Evolutionary conservation across 1,284 basidiomycete species (phyloP).

Genomic region (Ganoderma multipileum): DNA sequence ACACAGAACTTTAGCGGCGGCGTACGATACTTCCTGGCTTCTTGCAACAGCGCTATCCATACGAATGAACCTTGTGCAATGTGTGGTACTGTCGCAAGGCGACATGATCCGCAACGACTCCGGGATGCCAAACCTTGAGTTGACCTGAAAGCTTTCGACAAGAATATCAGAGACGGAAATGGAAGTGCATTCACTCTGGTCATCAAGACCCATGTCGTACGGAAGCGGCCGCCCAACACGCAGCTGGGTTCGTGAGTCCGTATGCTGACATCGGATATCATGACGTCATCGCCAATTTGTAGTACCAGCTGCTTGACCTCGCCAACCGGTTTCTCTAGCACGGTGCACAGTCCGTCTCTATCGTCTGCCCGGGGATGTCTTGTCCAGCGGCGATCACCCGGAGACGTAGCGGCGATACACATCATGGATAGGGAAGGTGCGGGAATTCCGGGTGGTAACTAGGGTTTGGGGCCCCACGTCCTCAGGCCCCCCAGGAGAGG

Average conservation of each 20-base stretch:
- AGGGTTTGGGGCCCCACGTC: background rate
- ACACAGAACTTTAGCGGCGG: background rate
- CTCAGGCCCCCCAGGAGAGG: slow-evolving; percentile 1
- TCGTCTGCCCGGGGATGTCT: background rate
- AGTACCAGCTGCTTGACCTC: background rate
- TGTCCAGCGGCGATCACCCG: background rate
- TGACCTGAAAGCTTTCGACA: background rate
- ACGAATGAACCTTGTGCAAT: background rate
- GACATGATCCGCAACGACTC: background rate
- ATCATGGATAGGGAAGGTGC: background rate
- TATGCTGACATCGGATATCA: background rate
- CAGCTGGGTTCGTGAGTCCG: background rate
- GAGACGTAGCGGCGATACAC: slow-evolving; percentile 3
- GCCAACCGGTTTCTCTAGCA: background rate
- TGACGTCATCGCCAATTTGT: slow-evolving; percentile 7
- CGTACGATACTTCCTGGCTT: background rate
- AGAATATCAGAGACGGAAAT: background rate
- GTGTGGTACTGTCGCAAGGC: background rate
- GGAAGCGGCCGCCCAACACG: background rate
- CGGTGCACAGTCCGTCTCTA: background rate
- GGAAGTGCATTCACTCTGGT: background rate
- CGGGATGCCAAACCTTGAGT: background rate
- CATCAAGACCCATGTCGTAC: background rate
- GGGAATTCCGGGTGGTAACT: background rate
- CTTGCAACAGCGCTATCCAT: background rate